Evolutionary conservation across 139 green algal genomes (phyloP).

Genomic region (Haematococcus lacustris): DNA sequence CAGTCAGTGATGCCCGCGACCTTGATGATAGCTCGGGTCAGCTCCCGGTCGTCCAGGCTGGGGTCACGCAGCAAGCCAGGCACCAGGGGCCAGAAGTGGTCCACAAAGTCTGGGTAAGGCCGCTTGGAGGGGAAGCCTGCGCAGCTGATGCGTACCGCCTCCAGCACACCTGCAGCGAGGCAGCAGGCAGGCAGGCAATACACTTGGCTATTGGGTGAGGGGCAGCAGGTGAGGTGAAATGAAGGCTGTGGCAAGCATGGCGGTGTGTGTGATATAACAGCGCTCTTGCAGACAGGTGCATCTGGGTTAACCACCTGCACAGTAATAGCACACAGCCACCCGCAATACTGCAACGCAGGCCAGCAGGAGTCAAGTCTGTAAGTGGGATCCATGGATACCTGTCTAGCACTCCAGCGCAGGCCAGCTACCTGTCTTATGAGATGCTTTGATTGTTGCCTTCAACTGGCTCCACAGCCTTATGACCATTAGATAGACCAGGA

Average conservation of each 20-base stretch:
- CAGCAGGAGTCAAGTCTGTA: no score
- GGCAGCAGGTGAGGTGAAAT: not conserved
- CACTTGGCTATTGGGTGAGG: not conserved
- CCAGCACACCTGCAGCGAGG: slow-evolving; percentile 73
- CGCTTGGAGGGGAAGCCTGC: slow-evolving; percentile 90
- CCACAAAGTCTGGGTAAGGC: slow-evolving; percentile 85
- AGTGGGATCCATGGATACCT: no score
- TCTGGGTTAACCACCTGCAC: no score
- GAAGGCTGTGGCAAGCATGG: not conserved
- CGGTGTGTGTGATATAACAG: slow-evolving; percentile 1
- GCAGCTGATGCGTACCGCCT: slow-evolving; percentile 95
- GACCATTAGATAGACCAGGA: no score
- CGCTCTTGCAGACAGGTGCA: no score
- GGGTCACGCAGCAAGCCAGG: slow-evolving; percentile 40
- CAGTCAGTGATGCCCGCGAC: slow-evolving; percentile 34
- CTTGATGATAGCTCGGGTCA: slow-evolving; percentile 24
- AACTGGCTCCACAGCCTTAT: no score
- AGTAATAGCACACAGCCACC: no score
- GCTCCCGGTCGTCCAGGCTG: slow-evolving; percentile 47
- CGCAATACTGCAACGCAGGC: no score
- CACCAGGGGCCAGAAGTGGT: slow-evolving; percentile 88
- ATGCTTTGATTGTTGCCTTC: no score
- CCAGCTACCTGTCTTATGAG: no score
- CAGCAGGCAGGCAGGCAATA: not conserved
- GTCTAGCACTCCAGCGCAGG: no score